phyloP scores from a whole-genome alignment of 2,329 filamentous ascomycete species.

The Trichoderma simmonsii region DNA sequence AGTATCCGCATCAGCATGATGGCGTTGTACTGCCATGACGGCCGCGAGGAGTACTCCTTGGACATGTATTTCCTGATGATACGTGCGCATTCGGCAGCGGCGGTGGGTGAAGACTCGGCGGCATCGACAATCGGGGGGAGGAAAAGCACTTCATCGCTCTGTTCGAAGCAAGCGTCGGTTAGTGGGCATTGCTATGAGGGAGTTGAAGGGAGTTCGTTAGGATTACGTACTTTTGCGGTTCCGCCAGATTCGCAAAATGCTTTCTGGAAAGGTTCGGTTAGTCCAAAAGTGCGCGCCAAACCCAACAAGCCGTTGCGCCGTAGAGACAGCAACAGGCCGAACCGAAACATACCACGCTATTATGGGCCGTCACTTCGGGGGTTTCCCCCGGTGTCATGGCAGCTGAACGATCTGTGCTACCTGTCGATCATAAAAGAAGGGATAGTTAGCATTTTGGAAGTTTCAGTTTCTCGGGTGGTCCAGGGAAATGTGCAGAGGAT shows the following conservation, averaged over 20 bases:
- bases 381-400: constrained; percentile 47
- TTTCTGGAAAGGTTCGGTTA: constrained; percentile 50
- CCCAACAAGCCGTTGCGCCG: neutral
- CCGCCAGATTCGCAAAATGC: constrained; percentile 76
- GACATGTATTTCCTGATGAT: constrained; percentile 79
- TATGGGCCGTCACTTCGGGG: constrained; percentile 63
- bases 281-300: constrained; percentile 11
- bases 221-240: constrained; percentile 48
- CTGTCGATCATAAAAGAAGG: neutral
- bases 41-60: constrained; percentile 61
- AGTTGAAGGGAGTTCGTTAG: neutral
- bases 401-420: constrained; percentile 20
- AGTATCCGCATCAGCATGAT: constrained; percentile 94
- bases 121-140: constrained; percentile 92
- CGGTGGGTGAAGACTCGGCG: constrained; percentile 85
- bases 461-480: no score
- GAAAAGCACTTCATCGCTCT: constrained; percentile 88
- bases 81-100: constrained; percentile 76
- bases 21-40: constrained; percentile 87
- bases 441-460: neutral
- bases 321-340: neutral
- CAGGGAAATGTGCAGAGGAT: neutral
- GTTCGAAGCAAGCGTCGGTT: constrained; percentile 14
- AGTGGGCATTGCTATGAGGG: neutral
- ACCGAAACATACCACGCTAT: constrained; percentile 58